A percentile compares a stretch with the other conserved stretches of the same genome.
Evolutionary conservation across 805 yeast genomes (phyloP).

Genomic region (Candida silvicultrix): DNA sequence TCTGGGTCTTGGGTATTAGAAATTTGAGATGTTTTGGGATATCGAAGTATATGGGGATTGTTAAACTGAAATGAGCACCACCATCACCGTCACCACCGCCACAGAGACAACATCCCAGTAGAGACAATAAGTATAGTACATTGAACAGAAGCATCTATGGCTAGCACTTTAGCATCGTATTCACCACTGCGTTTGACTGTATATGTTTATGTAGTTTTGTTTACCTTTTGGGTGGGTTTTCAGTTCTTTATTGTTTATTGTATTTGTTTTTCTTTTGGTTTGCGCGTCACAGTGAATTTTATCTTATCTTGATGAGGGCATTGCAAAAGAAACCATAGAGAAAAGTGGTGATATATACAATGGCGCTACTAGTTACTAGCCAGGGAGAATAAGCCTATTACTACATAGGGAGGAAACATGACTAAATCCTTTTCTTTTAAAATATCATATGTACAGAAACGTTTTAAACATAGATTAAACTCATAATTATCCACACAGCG

Average conservation of each 20-base stretch:
- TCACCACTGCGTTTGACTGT: too few relatives aligned
- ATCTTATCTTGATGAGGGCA: too few relatives aligned
- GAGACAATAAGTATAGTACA: not conserved
- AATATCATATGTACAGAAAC: not conserved
- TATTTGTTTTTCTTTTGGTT: too few relatives aligned
- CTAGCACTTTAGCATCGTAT: not conserved
- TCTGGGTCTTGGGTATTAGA: slow-evolving; percentile 4
- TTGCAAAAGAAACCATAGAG: not conserved
- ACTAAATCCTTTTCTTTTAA: too few relatives aligned
- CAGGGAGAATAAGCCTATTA: too few relatives aligned
- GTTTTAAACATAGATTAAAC: not conserved
- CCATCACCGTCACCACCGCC: not conserved
- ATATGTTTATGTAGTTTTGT: not conserved
- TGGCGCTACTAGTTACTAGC: too few relatives aligned
- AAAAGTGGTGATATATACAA: too few relatives aligned
- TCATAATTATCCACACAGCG: not conserved
- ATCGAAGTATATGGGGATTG: slow-evolving; percentile 8
- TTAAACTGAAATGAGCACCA: not conserved
- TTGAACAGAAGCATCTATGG: not conserved
- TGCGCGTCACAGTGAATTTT: too few relatives aligned
- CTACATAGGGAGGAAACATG: too few relatives aligned
- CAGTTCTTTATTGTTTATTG: too few relatives aligned
- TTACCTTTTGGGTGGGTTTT: too few relatives aligned
- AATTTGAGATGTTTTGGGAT: slow-evolving; percentile 5
- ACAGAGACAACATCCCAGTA: not conserved